Evolutionary conservation across 2,329 filamentous ascomycete species (phyloP).

Genomic region (Aspergillus jensenii): DNA sequence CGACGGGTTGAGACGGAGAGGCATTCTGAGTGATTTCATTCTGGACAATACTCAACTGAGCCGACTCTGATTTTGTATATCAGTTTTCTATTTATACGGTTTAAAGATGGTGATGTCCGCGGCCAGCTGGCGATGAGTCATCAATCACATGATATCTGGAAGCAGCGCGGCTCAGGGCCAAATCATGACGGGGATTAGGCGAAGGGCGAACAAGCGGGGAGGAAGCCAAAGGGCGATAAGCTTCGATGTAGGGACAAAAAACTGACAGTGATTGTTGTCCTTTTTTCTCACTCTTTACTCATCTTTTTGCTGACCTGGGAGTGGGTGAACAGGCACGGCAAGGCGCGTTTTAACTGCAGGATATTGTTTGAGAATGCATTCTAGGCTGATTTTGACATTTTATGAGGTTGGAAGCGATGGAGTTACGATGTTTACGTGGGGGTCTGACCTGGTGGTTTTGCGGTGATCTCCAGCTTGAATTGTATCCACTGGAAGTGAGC

Average conservation of each 20-base stretch:
- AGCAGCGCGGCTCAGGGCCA: slow-evolving; percentile 15
- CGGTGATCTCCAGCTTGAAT: background rate
- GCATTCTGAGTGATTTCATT: background rate
- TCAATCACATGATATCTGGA: slow-evolving; percentile 23
- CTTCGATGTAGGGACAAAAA: slow-evolving; percentile 23
- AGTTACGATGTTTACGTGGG: background rate
- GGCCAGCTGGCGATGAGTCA: slow-evolving; percentile 15
- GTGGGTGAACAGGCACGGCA: background rate
- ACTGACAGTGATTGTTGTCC: background rate
- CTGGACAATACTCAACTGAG: background rate
- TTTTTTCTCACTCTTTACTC: background rate
- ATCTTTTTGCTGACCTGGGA: background rate
- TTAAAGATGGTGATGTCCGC: background rate
- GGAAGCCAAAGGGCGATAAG: slow-evolving; percentile 34
- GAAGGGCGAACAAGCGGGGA: slow-evolving; percentile 24
- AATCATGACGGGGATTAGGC: slow-evolving; percentile 15
- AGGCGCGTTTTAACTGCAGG: background rate
- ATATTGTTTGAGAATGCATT: background rate
- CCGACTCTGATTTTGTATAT: background rate
- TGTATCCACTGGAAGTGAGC: background rate
- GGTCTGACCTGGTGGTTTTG: background rate
- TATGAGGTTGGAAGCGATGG: background rate
- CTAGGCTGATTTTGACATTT: background rate
- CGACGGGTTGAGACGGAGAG: background rate
- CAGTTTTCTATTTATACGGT: background rate